These are phyloP conservation scores for Clonostachys byssicola DNA, from an alignment of 2,329 filamentous ascomycete species.

Conservation along the genomic window DNA sequence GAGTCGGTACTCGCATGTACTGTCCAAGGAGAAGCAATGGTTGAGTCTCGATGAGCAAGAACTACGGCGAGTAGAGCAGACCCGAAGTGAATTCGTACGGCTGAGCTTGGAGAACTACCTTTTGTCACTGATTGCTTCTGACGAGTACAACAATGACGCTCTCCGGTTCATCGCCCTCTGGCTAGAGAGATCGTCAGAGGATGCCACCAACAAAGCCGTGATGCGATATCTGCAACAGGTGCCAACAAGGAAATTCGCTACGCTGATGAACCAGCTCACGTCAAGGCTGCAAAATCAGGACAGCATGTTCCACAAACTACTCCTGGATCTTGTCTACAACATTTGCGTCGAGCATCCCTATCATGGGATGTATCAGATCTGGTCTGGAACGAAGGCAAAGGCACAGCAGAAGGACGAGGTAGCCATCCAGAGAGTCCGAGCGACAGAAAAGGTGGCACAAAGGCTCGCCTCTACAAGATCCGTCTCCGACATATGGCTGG, in stretches of 20 bases:
- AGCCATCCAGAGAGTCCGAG: constrained; percentile 67
- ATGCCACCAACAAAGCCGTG: constrained; percentile 74
- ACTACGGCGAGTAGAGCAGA: constrained; percentile 72
- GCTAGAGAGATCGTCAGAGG: constrained; percentile 80
- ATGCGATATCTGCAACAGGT: constrained; percentile 66
- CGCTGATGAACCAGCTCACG: constrained; percentile 91
- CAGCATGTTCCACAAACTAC: constrained; percentile 70
- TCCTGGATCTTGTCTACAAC: constrained; percentile 70
- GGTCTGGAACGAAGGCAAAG: constrained; percentile 71
- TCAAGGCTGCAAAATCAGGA: constrained; percentile 77
- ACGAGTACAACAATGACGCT: constrained; percentile 84
- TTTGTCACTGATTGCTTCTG: constrained; percentile 76
- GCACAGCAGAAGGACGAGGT: constrained; percentile 69
- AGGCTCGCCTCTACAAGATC: constrained; percentile 49
- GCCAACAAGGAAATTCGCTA: constrained; percentile 86
- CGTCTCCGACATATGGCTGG: constrained; percentile 58
- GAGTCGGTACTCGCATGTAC: constrained; percentile 53
- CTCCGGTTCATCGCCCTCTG: constrained; percentile 91
- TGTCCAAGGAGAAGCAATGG: constrained; percentile 78
- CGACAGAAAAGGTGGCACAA: constrained; percentile 65
- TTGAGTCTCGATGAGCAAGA: constrained; percentile 87
- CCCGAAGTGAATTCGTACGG: constrained; percentile 76
- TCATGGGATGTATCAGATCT: constrained; percentile 96
- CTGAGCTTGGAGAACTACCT: constrained; percentile 93
- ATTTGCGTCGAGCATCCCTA: constrained; percentile 94